Conservation (phyloP, 495 filamentous ascomycete genomes). For the Hypomontagnella monticulosa region DNA sequence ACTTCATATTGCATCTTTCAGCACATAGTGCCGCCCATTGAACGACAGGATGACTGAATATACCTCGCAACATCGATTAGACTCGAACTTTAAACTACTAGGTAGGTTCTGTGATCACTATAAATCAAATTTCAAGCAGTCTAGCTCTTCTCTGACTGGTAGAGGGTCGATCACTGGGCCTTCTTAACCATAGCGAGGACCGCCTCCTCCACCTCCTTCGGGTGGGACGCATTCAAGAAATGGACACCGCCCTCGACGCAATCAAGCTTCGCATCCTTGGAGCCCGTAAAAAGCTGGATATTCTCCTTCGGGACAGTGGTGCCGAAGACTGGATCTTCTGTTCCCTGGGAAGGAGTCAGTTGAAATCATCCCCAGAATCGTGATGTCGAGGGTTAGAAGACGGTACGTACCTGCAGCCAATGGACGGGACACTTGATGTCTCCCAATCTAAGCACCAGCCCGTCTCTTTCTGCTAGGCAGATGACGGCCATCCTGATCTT, state of each 20-base stretch:
- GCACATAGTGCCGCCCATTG: no score
- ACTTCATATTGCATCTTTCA: no score
- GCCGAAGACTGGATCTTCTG: constrained; percentile 62
- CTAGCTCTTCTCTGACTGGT: no score
- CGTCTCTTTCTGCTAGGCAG: constrained; percentile 68
- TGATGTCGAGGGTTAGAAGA: constrained; percentile 5
- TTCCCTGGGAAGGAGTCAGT: constrained; percentile 55
- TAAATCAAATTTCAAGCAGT: no score
- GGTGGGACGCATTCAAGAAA: constrained; percentile 66
- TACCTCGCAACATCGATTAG: no score
- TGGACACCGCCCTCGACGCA: constrained; percentile 64
- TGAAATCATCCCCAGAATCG: not conserved
- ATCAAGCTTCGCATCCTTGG: constrained; percentile 59
- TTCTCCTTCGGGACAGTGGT: constrained; percentile 61
- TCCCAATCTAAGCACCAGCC: constrained; percentile 60
- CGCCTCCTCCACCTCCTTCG: constrained; percentile 62
- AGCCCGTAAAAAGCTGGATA: constrained; percentile 65
- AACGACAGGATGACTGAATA: no score
- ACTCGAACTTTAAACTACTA: no score
- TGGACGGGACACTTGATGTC: constrained; percentile 68
- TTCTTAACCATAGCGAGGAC: constrained; percentile 48
- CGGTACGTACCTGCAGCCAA: constrained; percentile 67
- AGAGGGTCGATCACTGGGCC: not conserved
- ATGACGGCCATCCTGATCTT: constrained; percentile 66
- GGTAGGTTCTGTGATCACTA: no score